These are phyloP conservation scores for Artomyces pyxidatus DNA, from an alignment of 768 basidiomycete species.

Conservation along the genomic window DNA sequence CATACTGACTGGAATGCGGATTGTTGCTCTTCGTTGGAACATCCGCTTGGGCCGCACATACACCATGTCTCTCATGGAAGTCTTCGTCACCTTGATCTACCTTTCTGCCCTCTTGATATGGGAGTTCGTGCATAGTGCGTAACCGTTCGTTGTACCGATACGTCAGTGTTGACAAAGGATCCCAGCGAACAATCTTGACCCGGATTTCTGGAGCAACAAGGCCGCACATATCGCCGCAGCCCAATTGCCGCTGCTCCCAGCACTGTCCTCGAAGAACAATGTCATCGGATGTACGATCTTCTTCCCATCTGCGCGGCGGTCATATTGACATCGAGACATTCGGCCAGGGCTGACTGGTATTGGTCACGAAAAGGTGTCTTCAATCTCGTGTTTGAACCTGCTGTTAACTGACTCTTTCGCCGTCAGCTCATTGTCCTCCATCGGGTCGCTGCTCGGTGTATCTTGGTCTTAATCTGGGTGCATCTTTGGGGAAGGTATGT, in stretches of 20 bases:
- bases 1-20: slow-evolving; percentile 19
- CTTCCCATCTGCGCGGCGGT: not conserved
- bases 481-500: slow-evolving; percentile 10
- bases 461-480: slow-evolving; percentile 15
- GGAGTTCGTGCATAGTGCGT: slow-evolving; percentile 24
- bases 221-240: slow-evolving; percentile 13
- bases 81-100: slow-evolving; percentile 21
- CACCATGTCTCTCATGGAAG: slow-evolving; percentile 21
- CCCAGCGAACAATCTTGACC: slow-evolving; percentile 10
- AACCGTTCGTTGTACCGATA: not conserved
- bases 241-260: slow-evolving; percentile 25
- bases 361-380: slow-evolving; percentile 23
- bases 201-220: slow-evolving; percentile 7
- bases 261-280: slow-evolving; percentile 29
- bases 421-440: slow-evolving; percentile 17
- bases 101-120: slow-evolving; percentile 22
- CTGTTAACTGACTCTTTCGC: not conserved
- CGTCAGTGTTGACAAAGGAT: not conserved
- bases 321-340: not conserved
- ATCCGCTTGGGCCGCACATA: slow-evolving; percentile 16
- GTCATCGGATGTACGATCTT: slow-evolving; percentile 23
- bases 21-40: slow-evolving; percentile 22
- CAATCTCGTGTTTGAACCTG: not conserved
- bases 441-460: slow-evolving; percentile 16
- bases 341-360: slow-evolving; percentile 26